These are phyloP conservation scores for Trichoderma harzianum DNA, from an alignment of 2,329 filamentous ascomycete genomes.

Conservation along the genomic window DNA sequence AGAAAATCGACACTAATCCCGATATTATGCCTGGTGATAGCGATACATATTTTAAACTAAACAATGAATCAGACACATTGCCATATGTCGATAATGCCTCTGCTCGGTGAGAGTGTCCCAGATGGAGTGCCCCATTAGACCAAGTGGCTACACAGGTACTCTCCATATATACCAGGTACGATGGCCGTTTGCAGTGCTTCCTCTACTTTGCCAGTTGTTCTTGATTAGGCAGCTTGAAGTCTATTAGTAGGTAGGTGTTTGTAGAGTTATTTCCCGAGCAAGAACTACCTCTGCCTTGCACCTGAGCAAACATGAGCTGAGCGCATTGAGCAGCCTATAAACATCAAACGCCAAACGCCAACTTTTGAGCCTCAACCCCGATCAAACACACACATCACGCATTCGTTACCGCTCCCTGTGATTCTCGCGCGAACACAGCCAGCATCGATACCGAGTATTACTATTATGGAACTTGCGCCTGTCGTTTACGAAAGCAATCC, in stretches of 20 bases:
- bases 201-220: neutral
- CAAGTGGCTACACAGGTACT: neutral
- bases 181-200: neutral
- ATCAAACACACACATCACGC: neutral
- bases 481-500: neutral
- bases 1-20: neutral
- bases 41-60: neutral
- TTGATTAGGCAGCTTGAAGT: neutral
- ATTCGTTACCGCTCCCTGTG: neutral
- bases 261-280: neutral
- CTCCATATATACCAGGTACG: neutral
- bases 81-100: neutral
- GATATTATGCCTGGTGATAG: neutral
- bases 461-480: neutral
- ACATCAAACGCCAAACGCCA: neutral
- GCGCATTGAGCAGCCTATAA: neutral
- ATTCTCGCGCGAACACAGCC: neutral
- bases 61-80: neutral
- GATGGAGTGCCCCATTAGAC: neutral
- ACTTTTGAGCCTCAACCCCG: neutral
- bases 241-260: too few relatives aligned
- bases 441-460: conserved; percentile 1
- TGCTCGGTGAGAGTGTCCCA: neutral
- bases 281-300: neutral
- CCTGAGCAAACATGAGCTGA: neutral